Conservation (phyloP, 2,329 filamentous ascomycete genomes). For the Pseudogymnoascus sp. region DNA sequence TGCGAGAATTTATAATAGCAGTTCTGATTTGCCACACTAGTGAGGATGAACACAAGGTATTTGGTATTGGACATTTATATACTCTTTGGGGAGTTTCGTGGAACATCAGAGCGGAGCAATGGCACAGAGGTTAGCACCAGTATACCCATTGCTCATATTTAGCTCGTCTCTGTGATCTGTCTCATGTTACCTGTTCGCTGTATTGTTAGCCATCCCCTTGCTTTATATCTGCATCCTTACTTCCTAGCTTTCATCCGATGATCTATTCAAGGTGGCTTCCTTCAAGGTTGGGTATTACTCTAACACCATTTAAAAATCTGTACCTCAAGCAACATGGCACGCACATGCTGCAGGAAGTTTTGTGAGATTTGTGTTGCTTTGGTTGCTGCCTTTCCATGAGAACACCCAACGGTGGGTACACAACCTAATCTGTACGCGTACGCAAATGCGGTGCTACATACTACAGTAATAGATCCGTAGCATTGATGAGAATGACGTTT, state of each 20-base stretch:
- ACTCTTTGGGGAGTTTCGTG: background rate
- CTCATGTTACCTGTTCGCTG: too few relatives aligned
- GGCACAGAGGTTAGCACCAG: background rate
- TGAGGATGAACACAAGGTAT: background rate
- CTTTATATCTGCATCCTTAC: background rate
- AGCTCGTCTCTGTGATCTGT: too few relatives aligned
- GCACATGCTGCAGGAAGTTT: background rate
- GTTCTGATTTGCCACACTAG: background rate
- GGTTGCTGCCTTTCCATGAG: background rate
- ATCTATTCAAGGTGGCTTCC: background rate
- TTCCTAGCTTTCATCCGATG: background rate
- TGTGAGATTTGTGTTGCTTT: background rate
- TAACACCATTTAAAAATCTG: background rate
- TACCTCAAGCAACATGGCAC: background rate
- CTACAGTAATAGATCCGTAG: background rate
- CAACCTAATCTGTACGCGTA: background rate
- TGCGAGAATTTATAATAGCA: background rate
- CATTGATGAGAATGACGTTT: background rate
- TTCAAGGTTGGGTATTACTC: background rate
- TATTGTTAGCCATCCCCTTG: background rate
- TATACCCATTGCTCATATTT: background rate
- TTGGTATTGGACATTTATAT: background rate
- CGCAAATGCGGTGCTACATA: background rate
- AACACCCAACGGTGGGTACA: background rate
- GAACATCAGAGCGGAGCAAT: background rate